These are phyloP conservation scores for Coemansia interrupta DNA, from an alignment of 192 early-diverging fungal genomes.

Conservation along the genomic window DNA sequence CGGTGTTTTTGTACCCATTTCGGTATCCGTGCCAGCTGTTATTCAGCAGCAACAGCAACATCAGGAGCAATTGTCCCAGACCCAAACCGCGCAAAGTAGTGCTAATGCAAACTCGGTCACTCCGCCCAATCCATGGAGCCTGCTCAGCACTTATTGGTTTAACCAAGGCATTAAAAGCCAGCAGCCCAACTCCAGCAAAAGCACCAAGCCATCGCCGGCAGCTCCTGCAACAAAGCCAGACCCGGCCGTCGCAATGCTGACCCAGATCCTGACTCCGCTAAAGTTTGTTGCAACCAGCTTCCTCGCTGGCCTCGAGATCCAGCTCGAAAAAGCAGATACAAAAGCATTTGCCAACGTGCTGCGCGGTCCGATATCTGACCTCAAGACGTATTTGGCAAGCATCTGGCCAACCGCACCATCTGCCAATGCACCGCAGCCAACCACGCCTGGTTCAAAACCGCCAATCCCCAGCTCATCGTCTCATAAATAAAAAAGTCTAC, in stretches of 20 bases:
- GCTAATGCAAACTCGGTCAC: neutral
- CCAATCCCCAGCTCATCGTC: too few species aligned
- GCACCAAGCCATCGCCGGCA: too few species aligned
- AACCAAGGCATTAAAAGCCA: constrained; percentile 4
- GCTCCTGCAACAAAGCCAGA: neutral
- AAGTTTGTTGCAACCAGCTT: constrained; percentile 12
- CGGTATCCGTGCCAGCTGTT: constrained; percentile 11
- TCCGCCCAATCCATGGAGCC: neutral
- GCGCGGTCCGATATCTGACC: constrained; percentile 18
- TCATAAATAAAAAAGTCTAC: too few species aligned
- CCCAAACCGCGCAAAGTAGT: neutral
- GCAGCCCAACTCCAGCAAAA: neutral
- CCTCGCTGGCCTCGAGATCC: constrained; percentile 11
- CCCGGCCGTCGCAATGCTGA: constrained; percentile 1
- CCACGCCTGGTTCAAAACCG: too few species aligned
- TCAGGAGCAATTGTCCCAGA: neutral
- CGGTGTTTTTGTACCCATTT: constrained; percentile 23
- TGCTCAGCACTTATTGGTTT: neutral
- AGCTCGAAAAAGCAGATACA: constrained; percentile 14
- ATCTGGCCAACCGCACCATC: constrained; percentile 17
- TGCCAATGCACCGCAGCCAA: neutral
- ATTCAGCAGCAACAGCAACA: constrained; percentile 9
- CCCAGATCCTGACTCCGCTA: constrained; percentile 16
- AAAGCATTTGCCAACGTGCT: constrained; percentile 21
- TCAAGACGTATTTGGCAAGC: constrained; percentile 21